These are phyloP conservation scores for Acanthamoeba castellanii DNA, from an alignment of 208 protist species.

Conservation along the genomic window DNA sequence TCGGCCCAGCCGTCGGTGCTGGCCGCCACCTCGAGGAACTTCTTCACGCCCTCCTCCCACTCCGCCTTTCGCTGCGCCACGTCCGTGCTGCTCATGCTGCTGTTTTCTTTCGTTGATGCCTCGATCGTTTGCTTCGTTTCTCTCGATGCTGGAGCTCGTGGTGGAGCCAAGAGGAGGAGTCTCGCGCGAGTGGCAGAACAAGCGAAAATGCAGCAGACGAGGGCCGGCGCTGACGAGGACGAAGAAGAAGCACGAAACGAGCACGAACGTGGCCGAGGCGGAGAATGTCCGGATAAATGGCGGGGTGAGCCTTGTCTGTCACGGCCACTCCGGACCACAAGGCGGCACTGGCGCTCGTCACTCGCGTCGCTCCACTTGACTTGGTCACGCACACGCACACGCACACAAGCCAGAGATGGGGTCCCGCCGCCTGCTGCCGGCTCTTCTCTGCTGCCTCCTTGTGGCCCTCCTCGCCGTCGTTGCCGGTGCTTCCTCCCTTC, in stretches of 20 bases:
- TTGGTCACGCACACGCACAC: too few species aligned
- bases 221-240: too few species aligned
- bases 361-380: too few species aligned
- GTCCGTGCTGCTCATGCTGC: neutral
- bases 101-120: neutral
- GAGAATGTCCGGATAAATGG: too few species aligned
- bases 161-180: too few species aligned
- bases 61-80: conserved; percentile 13
- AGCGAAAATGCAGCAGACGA: neutral
- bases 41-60: conserved; percentile 51
- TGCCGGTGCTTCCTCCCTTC: neutral
- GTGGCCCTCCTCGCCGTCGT: neutral
- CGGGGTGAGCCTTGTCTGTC: too few species aligned
- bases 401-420: neutral
- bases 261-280: too few species aligned
- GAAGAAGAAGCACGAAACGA: too few species aligned
- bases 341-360: too few species aligned
- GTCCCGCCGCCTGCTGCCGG: neutral
- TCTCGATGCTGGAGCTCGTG: too few species aligned
- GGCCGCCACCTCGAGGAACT: conserved; percentile 7
- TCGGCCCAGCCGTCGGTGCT: conserved; percentile 21
- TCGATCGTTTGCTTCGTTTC: neutral
- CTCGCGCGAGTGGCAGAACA: neutral
- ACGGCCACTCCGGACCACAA: too few species aligned
- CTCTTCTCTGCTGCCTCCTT: neutral